These are phyloP conservation scores for Coffea humblotiana DNA, from an alignment of 305 asterid genomes.

Conservation along the genomic window DNA sequence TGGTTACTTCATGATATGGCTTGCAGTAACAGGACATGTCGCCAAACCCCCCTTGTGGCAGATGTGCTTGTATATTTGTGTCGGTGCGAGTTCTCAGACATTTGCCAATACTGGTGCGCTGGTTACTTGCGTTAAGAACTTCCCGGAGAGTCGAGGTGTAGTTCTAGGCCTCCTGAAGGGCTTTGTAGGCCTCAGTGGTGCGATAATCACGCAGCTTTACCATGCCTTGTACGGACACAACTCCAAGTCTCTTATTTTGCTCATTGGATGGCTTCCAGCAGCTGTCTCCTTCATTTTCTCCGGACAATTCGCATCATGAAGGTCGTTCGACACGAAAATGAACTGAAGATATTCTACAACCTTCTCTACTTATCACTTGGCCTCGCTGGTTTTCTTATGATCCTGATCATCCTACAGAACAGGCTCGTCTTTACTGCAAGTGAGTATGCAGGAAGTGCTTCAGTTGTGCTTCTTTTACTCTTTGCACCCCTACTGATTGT, in stretches of 20 bases:
- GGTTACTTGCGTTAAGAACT: conserved; percentile 57
- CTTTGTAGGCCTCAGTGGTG: conserved; percentile 60
- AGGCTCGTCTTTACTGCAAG: conserved; percentile 31
- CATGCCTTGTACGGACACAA: conserved; percentile 45
- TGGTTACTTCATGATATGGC: conserved; percentile 69
- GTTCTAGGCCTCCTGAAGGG: conserved; percentile 53
- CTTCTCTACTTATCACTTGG: conserved; percentile 45
- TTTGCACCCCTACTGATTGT: conserved; percentile 38
- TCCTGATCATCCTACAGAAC: conserved; percentile 45
- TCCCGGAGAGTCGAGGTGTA: conserved; percentile 59
- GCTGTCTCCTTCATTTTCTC: conserved; percentile 35
- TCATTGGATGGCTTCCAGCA: conserved; percentile 61
- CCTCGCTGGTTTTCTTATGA: conserved; percentile 51
- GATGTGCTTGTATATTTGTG: conserved; percentile 54
- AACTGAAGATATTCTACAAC: conserved; percentile 42
- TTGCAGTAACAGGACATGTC: conserved; percentile 37
- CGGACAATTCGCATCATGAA: conserved; percentile 40
- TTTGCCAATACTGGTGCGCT: conserved; percentile 55
- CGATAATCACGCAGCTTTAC: conserved; percentile 52
- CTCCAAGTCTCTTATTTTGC: conserved; percentile 38
- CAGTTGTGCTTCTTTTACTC: conserved; percentile 36
- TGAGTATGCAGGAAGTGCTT: conserved; percentile 22
- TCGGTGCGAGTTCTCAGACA: conserved; percentile 64
- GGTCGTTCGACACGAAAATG: conserved; percentile 32
- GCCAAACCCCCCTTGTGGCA: conserved; percentile 49